Conservation (phyloP, 768 basidiomycete genomes). For the Cantharellus anzutake region DNA sequence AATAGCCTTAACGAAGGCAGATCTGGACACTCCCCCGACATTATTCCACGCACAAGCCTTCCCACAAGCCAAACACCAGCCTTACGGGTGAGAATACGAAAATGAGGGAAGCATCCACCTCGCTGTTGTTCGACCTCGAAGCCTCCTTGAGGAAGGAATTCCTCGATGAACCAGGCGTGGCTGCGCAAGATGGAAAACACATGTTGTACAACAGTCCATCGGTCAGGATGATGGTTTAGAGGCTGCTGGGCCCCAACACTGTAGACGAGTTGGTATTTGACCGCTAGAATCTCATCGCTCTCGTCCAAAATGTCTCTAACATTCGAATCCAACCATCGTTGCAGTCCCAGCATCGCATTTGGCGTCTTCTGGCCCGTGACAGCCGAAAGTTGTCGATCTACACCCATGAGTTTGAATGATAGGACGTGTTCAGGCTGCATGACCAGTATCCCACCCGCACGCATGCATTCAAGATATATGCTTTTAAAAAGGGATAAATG, state of each 20-base stretch:
- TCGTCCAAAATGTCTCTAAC: conserved; percentile 5
- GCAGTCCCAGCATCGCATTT: background rate
- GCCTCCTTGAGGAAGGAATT: background rate
- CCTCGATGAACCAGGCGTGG: background rate
- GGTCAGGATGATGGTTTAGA: conserved; percentile 24
- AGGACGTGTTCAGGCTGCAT: conserved; percentile 36
- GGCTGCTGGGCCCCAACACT: conserved; percentile 22
- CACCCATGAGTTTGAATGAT: conserved; percentile 29
- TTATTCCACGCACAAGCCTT: background rate
- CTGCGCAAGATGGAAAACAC: conserved; percentile 9
- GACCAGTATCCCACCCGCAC: conserved; percentile 19
- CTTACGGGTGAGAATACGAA: background rate
- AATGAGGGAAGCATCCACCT: background rate
- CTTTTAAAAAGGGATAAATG: too few species aligned
- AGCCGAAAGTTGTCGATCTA: conserved; percentile 18
- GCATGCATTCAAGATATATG: background rate
- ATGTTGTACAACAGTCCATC: conserved; percentile 26
- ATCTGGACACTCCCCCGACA: background rate
- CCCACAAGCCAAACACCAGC: background rate
- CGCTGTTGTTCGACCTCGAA: background rate
- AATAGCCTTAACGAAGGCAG: conserved; percentile 11
- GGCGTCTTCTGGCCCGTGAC: conserved; percentile 1
- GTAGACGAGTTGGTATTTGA: conserved; percentile 31
- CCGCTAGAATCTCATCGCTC: conserved; percentile 22
- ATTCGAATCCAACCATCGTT: conserved; percentile 12